Percentiles rank a stretch among this genome's conserved stretches.
These are phyloP conservation scores for Kodamaea plutei DNA, from an alignment of 1,139 yeast genomes.

Conservation along the genomic window DNA sequence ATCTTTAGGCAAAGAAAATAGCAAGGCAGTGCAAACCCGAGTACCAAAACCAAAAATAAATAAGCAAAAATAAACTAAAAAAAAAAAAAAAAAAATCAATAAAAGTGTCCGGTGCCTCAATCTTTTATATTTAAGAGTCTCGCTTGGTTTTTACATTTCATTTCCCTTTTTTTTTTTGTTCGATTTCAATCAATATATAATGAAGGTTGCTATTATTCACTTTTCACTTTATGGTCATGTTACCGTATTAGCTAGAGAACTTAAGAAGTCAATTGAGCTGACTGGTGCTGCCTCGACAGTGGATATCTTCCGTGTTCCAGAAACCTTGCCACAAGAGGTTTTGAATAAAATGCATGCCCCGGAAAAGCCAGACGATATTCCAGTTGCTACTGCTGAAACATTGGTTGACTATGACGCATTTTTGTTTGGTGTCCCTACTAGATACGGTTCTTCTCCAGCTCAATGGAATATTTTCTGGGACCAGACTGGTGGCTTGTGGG, in stretches of 20 bases:
- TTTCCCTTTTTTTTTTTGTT: too few species aligned
- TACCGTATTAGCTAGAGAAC: slow-evolving; percentile 42
- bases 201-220: slow-evolving; percentile 48
- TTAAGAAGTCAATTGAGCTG: slow-evolving; percentile 37
- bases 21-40: too few species aligned
- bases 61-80: too few species aligned
- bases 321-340: slow-evolving; percentile 44
- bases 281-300: slow-evolving; percentile 27
- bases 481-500: slow-evolving; percentile 49
- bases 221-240: slow-evolving; percentile 67
- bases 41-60: too few species aligned
- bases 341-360: slow-evolving; percentile 42
- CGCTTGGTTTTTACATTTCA: too few species aligned
- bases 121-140: too few species aligned
- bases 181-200: too few species aligned
- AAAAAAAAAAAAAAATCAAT: too few species aligned
- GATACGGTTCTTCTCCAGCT: slow-evolving; percentile 46
- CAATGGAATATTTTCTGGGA: slow-evolving; percentile 45
- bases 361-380: slow-evolving; percentile 31
- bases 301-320: slow-evolving; percentile 46
- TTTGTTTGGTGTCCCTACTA: slow-evolving; percentile 49
- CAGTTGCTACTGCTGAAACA: slow-evolving; percentile 37
- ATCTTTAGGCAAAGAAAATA: too few species aligned
- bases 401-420: slow-evolving; percentile 43
- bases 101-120: too few species aligned